Evolutionary conservation across 1,284 basidiomycete genomes (phyloP).

Genomic region (Nidula niveotomentosa): DNA sequence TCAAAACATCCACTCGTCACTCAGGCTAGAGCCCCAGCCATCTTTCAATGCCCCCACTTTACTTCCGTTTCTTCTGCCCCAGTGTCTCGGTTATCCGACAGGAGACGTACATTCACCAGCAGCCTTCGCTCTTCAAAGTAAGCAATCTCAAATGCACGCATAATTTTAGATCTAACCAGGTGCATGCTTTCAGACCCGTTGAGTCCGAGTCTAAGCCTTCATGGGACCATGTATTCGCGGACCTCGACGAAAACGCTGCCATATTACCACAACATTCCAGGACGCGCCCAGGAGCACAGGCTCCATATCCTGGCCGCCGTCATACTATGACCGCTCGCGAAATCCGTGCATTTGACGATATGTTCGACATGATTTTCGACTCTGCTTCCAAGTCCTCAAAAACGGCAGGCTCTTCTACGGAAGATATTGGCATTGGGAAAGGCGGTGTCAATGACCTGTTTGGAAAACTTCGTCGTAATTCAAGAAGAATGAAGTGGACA

Average conservation of each 20-base stretch:
- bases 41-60: too few species aligned
- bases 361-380: conserved; percentile 72
- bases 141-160: not conserved
- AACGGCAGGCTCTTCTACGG: not conserved
- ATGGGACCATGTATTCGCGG: conserved; percentile 20
- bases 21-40: too few species aligned
- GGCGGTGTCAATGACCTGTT: conserved; percentile 40
- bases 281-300: too few species aligned
- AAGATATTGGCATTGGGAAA: conserved; percentile 24
- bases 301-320: conserved; percentile 26
- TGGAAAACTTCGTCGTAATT: conserved; percentile 46
- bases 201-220: not conserved
- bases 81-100: too few species aligned
- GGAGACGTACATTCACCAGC: not conserved
- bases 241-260: conserved; percentile 7
- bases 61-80: too few species aligned
- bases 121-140: not conserved
- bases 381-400: conserved; percentile 32
- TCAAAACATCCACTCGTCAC: too few species aligned
- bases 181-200: not conserved
- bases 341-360: conserved; percentile 62
- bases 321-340: conserved; percentile 71
- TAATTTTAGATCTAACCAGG: not conserved
- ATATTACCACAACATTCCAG: too few species aligned
- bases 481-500: conserved; percentile 49